A percentile compares a stretch with the other conserved stretches of the same genome.
These are phyloP conservation scores for Podila minutissima DNA, from an alignment of 192 early-diverging fungal genomes.

Conservation along the genomic window DNA sequence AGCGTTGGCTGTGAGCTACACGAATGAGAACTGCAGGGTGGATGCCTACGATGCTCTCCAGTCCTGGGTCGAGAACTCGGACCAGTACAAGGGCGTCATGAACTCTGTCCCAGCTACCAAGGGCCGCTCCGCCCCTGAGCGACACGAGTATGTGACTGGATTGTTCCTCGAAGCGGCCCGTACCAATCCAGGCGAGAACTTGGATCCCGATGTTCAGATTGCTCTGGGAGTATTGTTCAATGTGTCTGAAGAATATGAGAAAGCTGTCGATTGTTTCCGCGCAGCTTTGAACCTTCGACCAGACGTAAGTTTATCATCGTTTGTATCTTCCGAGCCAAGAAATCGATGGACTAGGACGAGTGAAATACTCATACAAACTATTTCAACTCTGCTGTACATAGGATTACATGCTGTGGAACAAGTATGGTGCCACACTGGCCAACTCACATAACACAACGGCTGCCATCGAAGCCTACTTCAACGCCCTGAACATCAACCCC, in stretches of 20 bases:
- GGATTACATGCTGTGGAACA: constrained; percentile 97
- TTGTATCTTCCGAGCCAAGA: not conserved
- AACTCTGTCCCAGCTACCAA: constrained; percentile 16
- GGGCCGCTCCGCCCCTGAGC: constrained; percentile 58
- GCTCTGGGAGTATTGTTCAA: constrained; percentile 97
- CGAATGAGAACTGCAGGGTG: constrained; percentile 87
- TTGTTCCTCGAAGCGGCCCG: constrained; percentile 86
- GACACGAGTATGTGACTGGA: constrained; percentile 78
- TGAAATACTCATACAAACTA: not conserved
- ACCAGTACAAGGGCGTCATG: constrained; percentile 64
- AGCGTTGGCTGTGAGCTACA: constrained; percentile 91
- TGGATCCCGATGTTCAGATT: constrained; percentile 94
- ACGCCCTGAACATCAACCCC: constrained; percentile 95
- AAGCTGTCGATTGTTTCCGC: constrained; percentile 98
- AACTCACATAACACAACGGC: constrained; percentile 79
- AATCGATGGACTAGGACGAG: not conserved
- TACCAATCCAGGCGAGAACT: constrained; percentile 61
- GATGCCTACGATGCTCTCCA: constrained; percentile 93
- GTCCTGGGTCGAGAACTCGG: constrained; percentile 84
- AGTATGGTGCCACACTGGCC: constrained; percentile 95
- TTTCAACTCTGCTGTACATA: constrained; percentile 15
- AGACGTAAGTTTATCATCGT: constrained; percentile 52
- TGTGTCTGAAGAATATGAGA: constrained; percentile 90
- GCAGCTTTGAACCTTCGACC: constrained; percentile 88
- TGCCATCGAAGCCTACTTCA: constrained; percentile 94